These are phyloP conservation scores for Gossypium arboreum DNA, from an alignment of 345 rosid species.

Conservation along the genomic window DNA sequence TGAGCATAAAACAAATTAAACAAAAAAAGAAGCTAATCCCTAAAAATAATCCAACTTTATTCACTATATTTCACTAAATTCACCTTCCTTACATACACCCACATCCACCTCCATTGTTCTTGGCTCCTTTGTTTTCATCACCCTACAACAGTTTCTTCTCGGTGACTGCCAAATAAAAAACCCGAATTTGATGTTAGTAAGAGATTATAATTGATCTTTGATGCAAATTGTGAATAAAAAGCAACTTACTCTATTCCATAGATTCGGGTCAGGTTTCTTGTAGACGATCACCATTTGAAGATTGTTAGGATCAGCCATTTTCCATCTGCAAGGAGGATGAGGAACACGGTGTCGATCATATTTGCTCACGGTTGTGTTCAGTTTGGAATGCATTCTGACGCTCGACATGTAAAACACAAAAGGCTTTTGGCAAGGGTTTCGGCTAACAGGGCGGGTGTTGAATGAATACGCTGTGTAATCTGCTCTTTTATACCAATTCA, in stretches of 20 bases:
- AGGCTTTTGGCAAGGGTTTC: constrained; percentile 89
- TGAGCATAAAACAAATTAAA: neutral
- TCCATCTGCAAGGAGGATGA: constrained; percentile 75
- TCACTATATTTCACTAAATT: constrained; percentile 57
- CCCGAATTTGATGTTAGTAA: neutral
- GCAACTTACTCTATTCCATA: constrained; percentile 67
- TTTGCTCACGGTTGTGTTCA: constrained; percentile 53
- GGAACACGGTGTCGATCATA: constrained; percentile 48
- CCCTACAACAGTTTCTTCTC: constrained; percentile 87
- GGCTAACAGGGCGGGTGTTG: constrained; percentile 86
- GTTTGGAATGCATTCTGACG: constrained; percentile 35
- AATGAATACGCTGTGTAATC: constrained; percentile 92
- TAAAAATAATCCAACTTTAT: neutral
- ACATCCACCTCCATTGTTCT: constrained; percentile 60
- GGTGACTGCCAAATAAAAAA: constrained; percentile 53
- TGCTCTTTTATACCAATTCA: constrained; percentile 89
- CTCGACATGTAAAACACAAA: constrained; percentile 62
- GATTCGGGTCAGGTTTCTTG: constrained; percentile 62
- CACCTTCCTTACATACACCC: constrained; percentile 70
- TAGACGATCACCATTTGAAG: constrained; percentile 46
- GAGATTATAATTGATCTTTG: neutral
- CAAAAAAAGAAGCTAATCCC: neutral
- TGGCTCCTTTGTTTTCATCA: constrained; percentile 51
- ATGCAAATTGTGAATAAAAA: neutral
- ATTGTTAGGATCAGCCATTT: constrained; percentile 65